These are phyloP conservation scores for Alternaria sp. DNA, from an alignment of 2,329 filamentous ascomycete species.

Conservation along the genomic window DNA sequence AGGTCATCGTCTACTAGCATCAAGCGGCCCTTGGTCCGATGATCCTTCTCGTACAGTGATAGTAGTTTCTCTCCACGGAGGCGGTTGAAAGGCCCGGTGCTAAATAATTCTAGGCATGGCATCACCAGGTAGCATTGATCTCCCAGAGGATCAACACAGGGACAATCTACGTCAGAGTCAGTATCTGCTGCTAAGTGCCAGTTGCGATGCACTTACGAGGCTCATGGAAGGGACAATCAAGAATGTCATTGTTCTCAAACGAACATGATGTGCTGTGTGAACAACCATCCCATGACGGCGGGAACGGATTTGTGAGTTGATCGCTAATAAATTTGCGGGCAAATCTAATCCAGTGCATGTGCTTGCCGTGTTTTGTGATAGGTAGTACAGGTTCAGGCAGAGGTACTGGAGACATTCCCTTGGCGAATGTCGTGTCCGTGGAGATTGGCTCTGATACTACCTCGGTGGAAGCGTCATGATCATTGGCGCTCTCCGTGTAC, in stretches of 20 bases:
- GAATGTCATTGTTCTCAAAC: slow-evolving; percentile 17
- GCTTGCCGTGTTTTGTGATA: slow-evolving; percentile 18
- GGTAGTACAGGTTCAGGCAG: neutral
- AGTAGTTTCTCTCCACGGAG: slow-evolving; percentile 26
- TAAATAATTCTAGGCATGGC: slow-evolving; percentile 11
- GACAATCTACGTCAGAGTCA: slow-evolving; percentile 8
- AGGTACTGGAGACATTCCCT: neutral
- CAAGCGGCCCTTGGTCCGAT: slow-evolving; percentile 22
- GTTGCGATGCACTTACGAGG: slow-evolving; percentile 15
- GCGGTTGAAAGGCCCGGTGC: slow-evolving; percentile 30
- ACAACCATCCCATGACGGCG: slow-evolving; percentile 2
- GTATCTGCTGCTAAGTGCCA: neutral
- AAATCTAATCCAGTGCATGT: slow-evolving; percentile 28
- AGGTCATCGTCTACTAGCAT: slow-evolving; percentile 35
- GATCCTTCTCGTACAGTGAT: slow-evolving; percentile 18
- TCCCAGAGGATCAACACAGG: slow-evolving; percentile 24
- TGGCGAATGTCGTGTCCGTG: too few species aligned
- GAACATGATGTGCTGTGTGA: slow-evolving; percentile 16
- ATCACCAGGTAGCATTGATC: slow-evolving; percentile 29
- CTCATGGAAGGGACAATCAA: slow-evolving; percentile 32
- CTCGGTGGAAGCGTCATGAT: neutral
- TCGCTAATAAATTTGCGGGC: slow-evolving; percentile 19
- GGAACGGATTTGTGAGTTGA: slow-evolving; percentile 16
- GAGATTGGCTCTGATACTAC: neutral
- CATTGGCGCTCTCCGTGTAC: neutral